Conservation (phyloP, 2,329 filamentous ascomycete genomes). For the Xylariaceae sp. region DNA sequence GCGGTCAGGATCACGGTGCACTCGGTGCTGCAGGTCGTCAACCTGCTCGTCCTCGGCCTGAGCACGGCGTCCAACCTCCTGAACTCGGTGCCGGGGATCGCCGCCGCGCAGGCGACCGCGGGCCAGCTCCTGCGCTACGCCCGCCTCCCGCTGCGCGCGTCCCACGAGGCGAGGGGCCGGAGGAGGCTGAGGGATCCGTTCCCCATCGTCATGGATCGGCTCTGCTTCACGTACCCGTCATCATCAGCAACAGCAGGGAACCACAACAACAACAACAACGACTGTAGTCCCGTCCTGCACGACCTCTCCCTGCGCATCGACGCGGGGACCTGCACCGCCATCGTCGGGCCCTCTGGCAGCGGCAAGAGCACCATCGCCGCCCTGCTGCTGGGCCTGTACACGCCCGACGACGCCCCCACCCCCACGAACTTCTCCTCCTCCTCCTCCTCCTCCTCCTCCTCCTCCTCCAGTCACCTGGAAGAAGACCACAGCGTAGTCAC, state of each 20-base stretch:
- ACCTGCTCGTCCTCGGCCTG: slow-evolving; percentile 77
- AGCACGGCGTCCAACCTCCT: slow-evolving; percentile 64
- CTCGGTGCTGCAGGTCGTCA: slow-evolving; percentile 65
- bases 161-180: slow-evolving; percentile 49
- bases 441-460: too few species aligned
- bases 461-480: background rate
- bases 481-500: background rate
- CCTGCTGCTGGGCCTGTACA: slow-evolving; percentile 66
- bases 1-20: slow-evolving; percentile 47
- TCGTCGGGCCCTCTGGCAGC: slow-evolving; percentile 80
- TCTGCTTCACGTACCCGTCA: slow-evolving; percentile 67
- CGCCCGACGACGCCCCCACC: slow-evolving; percentile 22
- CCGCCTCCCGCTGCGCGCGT: slow-evolving; percentile 43
- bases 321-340: slow-evolving; percentile 59
- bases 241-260: too few species aligned
- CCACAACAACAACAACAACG: too few species aligned
- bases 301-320: slow-evolving; percentile 59
- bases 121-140: slow-evolving; percentile 64
- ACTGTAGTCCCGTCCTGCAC: slow-evolving; percentile 45
- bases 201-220: slow-evolving; percentile 44
- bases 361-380: slow-evolving; percentile 82
- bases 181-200: slow-evolving; percentile 28
- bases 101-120: slow-evolving; percentile 64
- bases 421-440: too few species aligned
- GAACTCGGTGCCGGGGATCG: slow-evolving; percentile 72